Percentiles rank a stretch among this genome's conserved stretches.
Conservation (phyloP, 768 basidiomycete species). For the Phylloporus arenicola region DNA sequence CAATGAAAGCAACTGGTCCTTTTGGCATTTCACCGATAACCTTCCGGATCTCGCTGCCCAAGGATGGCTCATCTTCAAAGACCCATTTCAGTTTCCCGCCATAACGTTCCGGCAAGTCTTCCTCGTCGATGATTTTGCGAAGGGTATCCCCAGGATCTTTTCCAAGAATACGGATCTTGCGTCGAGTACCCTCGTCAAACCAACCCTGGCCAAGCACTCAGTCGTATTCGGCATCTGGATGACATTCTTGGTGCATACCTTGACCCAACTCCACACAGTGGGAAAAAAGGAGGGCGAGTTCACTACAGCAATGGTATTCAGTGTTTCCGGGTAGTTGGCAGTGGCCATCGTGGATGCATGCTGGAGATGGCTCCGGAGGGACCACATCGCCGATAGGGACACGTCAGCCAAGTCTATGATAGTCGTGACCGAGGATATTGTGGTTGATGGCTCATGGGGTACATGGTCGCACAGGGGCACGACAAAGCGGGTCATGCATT, state of each 20-base stretch:
- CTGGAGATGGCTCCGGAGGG: conserved; percentile 63
- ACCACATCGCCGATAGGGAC: conserved; percentile 63
- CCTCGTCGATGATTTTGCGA: conserved; percentile 41
- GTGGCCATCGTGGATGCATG: conserved; percentile 72
- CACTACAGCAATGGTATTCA: conserved; percentile 61
- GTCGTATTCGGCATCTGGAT: neutral
- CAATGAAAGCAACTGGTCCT: conserved; percentile 48
- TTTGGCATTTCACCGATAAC: conserved; percentile 48
- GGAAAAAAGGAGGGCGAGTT: conserved; percentile 82
- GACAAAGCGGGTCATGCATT: conserved; percentile 59
- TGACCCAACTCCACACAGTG: conserved; percentile 81
- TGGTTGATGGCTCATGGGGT: conserved; percentile 47
- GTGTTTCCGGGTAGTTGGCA: conserved; percentile 78
- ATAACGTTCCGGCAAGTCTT: conserved; percentile 60
- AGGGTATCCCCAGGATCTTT: conserved; percentile 52
- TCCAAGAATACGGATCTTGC: conserved; percentile 72
- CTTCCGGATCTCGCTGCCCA: conserved; percentile 51
- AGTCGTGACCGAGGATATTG: conserved; percentile 55
- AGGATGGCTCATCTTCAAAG: conserved; percentile 58
- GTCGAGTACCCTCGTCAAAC: conserved; percentile 76
- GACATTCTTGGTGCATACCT: conserved; percentile 35
- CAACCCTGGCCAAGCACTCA: conserved; percentile 41
- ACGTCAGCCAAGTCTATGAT: conserved; percentile 71
- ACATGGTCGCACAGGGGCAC: conserved; percentile 59
- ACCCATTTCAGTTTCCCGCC: conserved; percentile 72